Evolutionary conservation across 352 stramenopile genomes (phyloP).

Genomic region (Saprolegnia parasitica): DNA sequence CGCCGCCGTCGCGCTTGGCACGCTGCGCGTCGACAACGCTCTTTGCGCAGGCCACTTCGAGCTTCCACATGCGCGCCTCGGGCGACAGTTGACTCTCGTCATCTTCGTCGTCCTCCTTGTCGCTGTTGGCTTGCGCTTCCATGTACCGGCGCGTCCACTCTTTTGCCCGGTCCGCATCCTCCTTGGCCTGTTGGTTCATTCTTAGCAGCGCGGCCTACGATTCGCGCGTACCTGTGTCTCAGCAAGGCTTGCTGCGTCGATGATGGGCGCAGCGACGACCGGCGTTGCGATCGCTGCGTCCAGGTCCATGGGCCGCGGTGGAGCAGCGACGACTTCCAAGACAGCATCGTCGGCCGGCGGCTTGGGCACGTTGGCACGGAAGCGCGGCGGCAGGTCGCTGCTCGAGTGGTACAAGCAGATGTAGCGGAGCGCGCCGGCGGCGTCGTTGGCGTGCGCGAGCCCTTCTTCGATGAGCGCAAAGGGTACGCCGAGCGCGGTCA

Average conservation of each 20-base stretch:
- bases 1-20: constrained; percentile 17
- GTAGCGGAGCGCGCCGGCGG: constrained; percentile 19
- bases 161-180: constrained; percentile 15
- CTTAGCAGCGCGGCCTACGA: too few relatives aligned
- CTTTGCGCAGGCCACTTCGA: constrained; percentile 45
- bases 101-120: constrained; percentile 45
- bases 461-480: constrained; percentile 19
- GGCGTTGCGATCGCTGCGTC: not conserved
- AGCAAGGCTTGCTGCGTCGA: not conserved
- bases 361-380: constrained; percentile 19
- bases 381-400: constrained; percentile 11
- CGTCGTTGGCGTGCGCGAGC: constrained; percentile 17
- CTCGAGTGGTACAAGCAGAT: constrained; percentile 25
- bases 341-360: not conserved
- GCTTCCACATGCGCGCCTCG: constrained; percentile 39
- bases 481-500: constrained; percentile 4
- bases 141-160: constrained; percentile 76
- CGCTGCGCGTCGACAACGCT: constrained; percentile 30
- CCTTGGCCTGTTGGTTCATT: constrained; percentile 34
- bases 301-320: not conserved
- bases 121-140: constrained; percentile 36
- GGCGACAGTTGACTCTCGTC: constrained; percentile 34
- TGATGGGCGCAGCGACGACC: too few relatives aligned
- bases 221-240: not conserved
- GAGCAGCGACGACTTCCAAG: not conserved